phyloP scores from a whole-genome alignment of 768 basidiomycete genomes.

The Clitopilus hobsonii region DNA sequence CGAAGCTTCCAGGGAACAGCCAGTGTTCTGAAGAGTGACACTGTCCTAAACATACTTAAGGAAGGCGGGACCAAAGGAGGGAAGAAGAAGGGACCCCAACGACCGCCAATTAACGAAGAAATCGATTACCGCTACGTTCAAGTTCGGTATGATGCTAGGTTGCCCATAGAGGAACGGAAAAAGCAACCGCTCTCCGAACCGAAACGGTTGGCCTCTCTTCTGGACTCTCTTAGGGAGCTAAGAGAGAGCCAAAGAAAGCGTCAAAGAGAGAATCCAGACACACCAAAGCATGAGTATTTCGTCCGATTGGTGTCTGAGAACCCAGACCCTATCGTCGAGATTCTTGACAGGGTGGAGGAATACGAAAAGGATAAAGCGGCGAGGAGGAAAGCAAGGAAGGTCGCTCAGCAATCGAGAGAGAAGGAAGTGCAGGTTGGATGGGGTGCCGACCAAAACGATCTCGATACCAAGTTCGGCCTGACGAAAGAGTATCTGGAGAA shows the following conservation, averaged over 20 bases:
- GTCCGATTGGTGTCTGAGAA: constrained; percentile 36
- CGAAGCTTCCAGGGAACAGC: background rate
- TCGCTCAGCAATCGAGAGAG: constrained; percentile 24
- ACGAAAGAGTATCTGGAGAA: constrained; percentile 53
- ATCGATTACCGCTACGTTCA: background rate
- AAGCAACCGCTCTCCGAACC: background rate
- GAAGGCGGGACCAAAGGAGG: no score
- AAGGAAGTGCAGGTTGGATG: constrained; percentile 78
- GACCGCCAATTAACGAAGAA: background rate
- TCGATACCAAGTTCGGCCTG: constrained; percentile 62
- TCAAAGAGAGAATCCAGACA: background rate
- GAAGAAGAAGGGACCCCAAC: background rate
- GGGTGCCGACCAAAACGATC: constrained; percentile 53
- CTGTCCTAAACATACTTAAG: no score
- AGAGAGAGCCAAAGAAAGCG: no score
- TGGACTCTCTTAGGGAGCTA: no score
- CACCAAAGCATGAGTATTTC: background rate
- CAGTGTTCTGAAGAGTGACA: background rate
- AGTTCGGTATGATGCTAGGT: background rate
- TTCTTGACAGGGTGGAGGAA: constrained; percentile 53
- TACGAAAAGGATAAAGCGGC: constrained; percentile 31
- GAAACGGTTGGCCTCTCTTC: background rate
- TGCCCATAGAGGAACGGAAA: background rate
- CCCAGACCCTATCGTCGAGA: constrained; percentile 36
- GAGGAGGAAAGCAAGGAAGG: constrained; percentile 33